Conservation (phyloP, 805 yeast genomes). For the Candida morakotiae region DNA sequence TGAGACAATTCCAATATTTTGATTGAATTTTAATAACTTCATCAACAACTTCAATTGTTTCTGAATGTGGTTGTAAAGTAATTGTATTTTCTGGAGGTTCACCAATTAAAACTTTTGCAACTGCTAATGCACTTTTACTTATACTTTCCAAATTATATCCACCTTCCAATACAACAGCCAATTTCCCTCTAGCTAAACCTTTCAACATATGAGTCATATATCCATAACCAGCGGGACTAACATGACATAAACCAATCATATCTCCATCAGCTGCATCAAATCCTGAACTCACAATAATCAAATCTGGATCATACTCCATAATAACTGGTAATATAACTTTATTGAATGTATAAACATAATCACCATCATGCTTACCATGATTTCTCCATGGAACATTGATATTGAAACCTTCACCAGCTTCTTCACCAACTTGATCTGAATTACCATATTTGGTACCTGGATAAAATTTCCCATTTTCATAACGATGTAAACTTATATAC, state of each 20-base stretch:
- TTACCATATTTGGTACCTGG: constrained; percentile 92
- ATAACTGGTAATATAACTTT: constrained; percentile 85
- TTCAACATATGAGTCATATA: constrained; percentile 92
- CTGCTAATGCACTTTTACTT: constrained; percentile 85
- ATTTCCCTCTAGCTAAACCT: constrained; percentile 80
- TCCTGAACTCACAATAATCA: constrained; percentile 90
- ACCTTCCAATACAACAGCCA: constrained; percentile 91
- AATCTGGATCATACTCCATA: constrained; percentile 85
- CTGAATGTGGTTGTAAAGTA: constrained; percentile 62
- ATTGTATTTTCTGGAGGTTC: constrained; percentile 87
- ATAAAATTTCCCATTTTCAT: constrained; percentile 86
- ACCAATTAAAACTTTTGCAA: constrained; percentile 85
- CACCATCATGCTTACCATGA: constrained; percentile 93
- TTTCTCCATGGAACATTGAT: constrained; percentile 93
- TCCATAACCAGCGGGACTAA: constrained; percentile 93
- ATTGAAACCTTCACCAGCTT: constrained; percentile 79
- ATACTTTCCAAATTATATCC: constrained; percentile 93
- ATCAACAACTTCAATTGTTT: constrained; percentile 75
- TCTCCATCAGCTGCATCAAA: constrained; percentile 99
- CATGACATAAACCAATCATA: constrained; percentile 93
- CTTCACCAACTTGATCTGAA: constrained; percentile 78
- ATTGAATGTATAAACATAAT: constrained; percentile 87
- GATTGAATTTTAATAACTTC: constrained; percentile 80
- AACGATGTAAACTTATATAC: constrained; percentile 88
- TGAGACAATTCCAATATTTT: constrained; percentile 80